Conservation (phyloP, 2,329 filamentous ascomycete genomes). For the Arthrocladium fulminans region DNA sequence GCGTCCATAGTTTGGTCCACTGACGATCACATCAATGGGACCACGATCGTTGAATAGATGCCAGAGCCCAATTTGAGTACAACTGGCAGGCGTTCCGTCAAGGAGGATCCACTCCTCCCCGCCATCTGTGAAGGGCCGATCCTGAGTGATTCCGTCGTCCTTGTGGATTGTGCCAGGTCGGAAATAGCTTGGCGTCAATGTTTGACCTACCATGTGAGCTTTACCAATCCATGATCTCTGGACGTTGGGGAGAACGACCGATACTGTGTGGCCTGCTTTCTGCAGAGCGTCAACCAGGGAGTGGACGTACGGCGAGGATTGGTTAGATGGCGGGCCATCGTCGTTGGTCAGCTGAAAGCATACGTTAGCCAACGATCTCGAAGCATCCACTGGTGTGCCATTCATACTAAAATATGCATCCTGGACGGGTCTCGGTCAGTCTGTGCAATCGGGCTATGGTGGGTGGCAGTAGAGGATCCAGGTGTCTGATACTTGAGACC, state of each 20-base stretch:
- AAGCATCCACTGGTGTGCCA: background rate
- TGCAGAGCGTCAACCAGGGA: conserved; percentile 61
- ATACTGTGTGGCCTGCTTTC: conserved; percentile 71
- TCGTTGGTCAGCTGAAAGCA: conserved; percentile 52
- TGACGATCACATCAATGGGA: conserved; percentile 66
- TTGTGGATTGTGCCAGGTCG: conserved; percentile 54
- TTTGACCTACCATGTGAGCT: conserved; percentile 88
- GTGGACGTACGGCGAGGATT: conserved; percentile 73
- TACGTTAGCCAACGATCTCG: conserved; percentile 7
- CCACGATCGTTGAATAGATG: conserved; percentile 67
- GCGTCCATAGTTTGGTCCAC: conserved; percentile 73
- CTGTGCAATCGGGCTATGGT: background rate
- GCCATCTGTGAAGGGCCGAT: conserved; percentile 44
- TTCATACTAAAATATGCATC: conserved; percentile 45
- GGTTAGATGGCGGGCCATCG: conserved; percentile 68
- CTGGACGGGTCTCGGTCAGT: background rate
- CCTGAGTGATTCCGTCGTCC: conserved; percentile 60
- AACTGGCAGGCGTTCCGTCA: conserved; percentile 71
- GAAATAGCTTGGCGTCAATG: conserved; percentile 77
- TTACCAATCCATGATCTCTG: conserved; percentile 98
- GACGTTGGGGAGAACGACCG: conserved; percentile 79
- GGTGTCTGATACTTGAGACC: background rate
- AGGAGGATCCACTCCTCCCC: conserved; percentile 74
- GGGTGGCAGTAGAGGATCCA: background rate
- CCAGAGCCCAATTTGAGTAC: conserved; percentile 72